A percentile compares a stretch with the other conserved stretches of the same genome.
phyloP scores from a whole-genome alignment of 140 eudicot genomes.

The Stevia rebaudiana region DNA sequence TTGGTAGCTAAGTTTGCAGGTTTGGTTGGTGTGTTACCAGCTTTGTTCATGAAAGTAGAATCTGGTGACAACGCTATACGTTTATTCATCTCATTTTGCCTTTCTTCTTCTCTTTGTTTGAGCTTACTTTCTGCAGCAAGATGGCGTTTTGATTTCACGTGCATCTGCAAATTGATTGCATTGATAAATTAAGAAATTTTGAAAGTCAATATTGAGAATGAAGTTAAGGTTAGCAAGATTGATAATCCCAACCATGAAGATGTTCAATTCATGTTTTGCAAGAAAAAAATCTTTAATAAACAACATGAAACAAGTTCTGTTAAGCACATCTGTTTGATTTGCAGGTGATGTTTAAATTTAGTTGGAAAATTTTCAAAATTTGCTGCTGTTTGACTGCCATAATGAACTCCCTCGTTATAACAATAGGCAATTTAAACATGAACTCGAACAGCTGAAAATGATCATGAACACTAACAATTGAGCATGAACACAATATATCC shows the following conservation, averaged over 20 bases:
- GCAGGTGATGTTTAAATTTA: neutral
- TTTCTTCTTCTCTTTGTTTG: slow-evolving; percentile 48
- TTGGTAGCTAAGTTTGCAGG: slow-evolving; percentile 27
- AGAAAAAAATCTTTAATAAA: no score
- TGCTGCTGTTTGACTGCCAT: neutral
- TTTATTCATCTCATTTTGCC: slow-evolving; percentile 43
- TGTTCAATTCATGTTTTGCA: neutral
- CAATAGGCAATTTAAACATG: neutral
- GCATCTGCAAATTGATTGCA: slow-evolving; percentile 40
- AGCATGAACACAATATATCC: no score
- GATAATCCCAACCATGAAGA: neutral
- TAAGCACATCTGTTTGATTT: neutral
- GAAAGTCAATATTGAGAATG: neutral
- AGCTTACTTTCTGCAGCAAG: slow-evolving; percentile 43
- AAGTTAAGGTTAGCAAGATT: neutral
- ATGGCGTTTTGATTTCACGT: slow-evolving; percentile 55
- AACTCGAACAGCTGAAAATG: neutral
- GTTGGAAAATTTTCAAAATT: neutral
- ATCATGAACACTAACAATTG: no score
- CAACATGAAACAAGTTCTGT: neutral
- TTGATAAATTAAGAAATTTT: no score
- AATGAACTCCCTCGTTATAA: neutral
- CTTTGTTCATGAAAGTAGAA: slow-evolving; percentile 18
- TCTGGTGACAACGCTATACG: slow-evolving; percentile 45
- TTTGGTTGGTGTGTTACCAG: slow-evolving; percentile 10